Base-by-base conservation (phyloP, 257 asterid genomes). In the Gentiana straminea region DNA sequence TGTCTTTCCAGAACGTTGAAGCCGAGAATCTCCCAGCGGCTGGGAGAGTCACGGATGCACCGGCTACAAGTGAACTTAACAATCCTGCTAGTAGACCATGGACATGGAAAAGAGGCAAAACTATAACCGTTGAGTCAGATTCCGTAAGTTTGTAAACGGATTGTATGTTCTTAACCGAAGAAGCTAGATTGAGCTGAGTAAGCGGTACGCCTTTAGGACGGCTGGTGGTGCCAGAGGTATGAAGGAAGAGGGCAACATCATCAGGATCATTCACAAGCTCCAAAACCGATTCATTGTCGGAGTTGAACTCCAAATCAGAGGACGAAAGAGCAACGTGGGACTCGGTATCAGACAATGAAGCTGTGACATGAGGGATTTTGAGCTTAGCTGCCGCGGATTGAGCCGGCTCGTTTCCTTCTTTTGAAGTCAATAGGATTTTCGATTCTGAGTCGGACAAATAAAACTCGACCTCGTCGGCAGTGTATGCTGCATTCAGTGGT, bases 181-280 rank as follows among this genome's bases (percentile, higher is more conserved):
- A 85, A 37, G 75, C 82, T 6, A 92, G 77, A 52, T 92, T 92
- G 1, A 72, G 77, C 72, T 92, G 99, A 35, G 95, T 78, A 35
- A 92, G 61, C 1, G 99, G 99, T 15, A 92, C 97, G 13, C 99
- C 98, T 61, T 92, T 92, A 46, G 99, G 99, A 7, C 94, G 81
- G 74, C 99, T 92, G 8, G 99, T 92, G 65, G 99, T 92, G 61
- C 99, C 99, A 57, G 99, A 92, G n/a, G 99, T 92, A 71, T 92
- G 99, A 63, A 92, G 95, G 73, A 92, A 92, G 35, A 92, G 95
- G 2, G 97, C 77, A 37, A 61, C 77, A 65, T 92, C 99, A 33
- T 79, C 68, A 6, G 97, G 87, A 43, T 88, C 89, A 64, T 88
- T 88, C 2, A 68, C 60, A 59, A 88, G 70, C 59, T 75, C 47